Base-by-base conservation (phyloP, 768 basidiomycete species). In the Suillus clintonianus region DNA sequence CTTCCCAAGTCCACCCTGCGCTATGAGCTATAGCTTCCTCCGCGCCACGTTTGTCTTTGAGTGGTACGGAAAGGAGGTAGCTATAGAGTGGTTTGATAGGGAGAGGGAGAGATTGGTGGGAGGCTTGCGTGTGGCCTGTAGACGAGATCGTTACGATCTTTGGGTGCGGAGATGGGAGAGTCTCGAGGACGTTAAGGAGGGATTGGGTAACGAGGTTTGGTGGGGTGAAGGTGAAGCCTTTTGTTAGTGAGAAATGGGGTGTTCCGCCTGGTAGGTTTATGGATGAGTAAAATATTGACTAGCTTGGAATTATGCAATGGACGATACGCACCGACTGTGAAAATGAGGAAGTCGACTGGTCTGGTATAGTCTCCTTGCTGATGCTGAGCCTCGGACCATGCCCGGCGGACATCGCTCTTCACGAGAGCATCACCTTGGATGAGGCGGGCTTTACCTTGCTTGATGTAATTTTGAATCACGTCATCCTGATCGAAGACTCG, bases 361-460 rank as follows among this genome's bases (percentile, higher is more conserved):
- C 69, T 74, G 27, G 69, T 48, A 19, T 68, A 53, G 14, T 70
- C 72, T 2, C 71, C 74, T 60, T 68, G 63, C 9, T 8, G 5
- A 45, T 22, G n/a, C 0, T 72, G 74, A 1, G 81, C 81, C 60
- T 77, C 78, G 6, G 78, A 70, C 87, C 89, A 89, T 3, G 80
- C 86, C n/a, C n/a, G n/a, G n/a, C n/a, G n/a, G n/a, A n/a, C n/a
- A n/a, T n/a, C n/a, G n/a, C n/a, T n/a, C n/a, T 79, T 71, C 41
- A 81, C 77, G 8, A 87, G 77, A 0, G 86, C 89, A 65, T 91
- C 88, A 5, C 90, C 90, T 64, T 85, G 79, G 11, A 88, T 68
- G 10, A 90, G 73, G 13, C 73, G 79, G 2, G 85, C 90, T 59
- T 80, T 80, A 5, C 87, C 87, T 0, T 78, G 68, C 54, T 78